Evolutionary conservation across 192 early-diverging fungal genomes (phyloP).

Genomic region (Pilaira anomala): DNA sequence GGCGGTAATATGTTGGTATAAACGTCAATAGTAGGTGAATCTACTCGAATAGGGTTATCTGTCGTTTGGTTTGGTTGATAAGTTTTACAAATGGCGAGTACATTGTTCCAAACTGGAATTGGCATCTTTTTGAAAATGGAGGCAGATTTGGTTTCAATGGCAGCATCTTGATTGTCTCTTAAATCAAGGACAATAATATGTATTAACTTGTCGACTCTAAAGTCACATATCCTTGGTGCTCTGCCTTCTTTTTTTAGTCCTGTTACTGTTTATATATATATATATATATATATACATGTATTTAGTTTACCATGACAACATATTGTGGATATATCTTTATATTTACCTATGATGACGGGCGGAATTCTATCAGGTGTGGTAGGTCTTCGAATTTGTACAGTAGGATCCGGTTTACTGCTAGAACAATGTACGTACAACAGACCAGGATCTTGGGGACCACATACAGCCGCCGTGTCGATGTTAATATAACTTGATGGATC

Average conservation of each 20-base stretch:
- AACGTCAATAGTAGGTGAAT: neutral
- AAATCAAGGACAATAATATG: constrained; percentile 1
- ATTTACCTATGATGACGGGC: constrained; percentile 4
- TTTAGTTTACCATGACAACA: neutral
- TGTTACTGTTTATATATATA: neutral
- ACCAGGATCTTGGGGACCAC: neutral
- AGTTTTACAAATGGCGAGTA: neutral
- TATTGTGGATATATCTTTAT: neutral
- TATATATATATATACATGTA: neutral
- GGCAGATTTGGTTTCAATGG: neutral
- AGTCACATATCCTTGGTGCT: neutral
- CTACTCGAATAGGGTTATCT: neutral
- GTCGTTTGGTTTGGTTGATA: neutral
- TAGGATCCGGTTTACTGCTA: neutral
- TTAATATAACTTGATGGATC: neutral
- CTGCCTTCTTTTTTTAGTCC: constrained; percentile 3
- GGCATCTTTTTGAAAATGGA: neutral
- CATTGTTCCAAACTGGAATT: neutral
- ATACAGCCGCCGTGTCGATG: neutral
- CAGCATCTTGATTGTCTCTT: neutral
- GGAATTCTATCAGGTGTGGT: neutral
- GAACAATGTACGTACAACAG: constrained; percentile 3
- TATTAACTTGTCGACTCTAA: neutral
- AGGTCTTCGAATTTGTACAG: neutral
- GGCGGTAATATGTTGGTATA: neutral